These are phyloP conservation scores for Penicillium cinerascens DNA, from an alignment of 495 filamentous ascomycete genomes.

Conservation along the genomic window DNA sequence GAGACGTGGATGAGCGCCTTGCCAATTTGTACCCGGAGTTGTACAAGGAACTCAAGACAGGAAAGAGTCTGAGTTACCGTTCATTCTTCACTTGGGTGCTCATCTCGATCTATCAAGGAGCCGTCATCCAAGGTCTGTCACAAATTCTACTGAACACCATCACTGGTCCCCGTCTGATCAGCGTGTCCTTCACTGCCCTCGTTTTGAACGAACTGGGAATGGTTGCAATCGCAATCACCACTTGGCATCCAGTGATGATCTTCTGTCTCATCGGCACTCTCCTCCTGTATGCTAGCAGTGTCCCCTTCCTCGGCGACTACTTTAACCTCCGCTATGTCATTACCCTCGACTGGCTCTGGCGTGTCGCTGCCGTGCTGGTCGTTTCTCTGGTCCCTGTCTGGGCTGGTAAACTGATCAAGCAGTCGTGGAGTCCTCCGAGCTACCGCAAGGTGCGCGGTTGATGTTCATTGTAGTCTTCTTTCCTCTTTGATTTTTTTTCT, in stretches of 20 bases:
- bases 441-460: constrained; percentile 88
- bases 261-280: constrained; percentile 77
- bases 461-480: constrained; percentile 8
- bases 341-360: constrained; percentile 82
- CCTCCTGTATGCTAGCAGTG: constrained; percentile 69
- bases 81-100: constrained; percentile 98
- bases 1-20: constrained; percentile 88
- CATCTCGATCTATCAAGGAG: constrained; percentile 91
- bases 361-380: constrained; percentile 71
- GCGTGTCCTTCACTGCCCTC: constrained; percentile 87
- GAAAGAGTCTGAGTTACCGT: constrained; percentile 78
- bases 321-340: constrained; percentile 83
- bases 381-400: constrained; percentile 85
- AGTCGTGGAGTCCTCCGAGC: constrained; percentile 85
- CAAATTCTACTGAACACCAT: constrained; percentile 79
- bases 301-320: constrained; percentile 86
- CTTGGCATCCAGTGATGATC: constrained; percentile 96
- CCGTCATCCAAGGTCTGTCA: constrained; percentile 86
- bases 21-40: constrained; percentile 96
- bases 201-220: constrained; percentile 94
- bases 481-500: background rate
- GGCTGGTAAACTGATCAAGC: constrained; percentile 74
- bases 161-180: constrained; percentile 69
- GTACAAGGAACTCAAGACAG: constrained; percentile 90
- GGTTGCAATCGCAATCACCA: constrained; percentile 94